Conservation (phyloP, 768 basidiomycete genomes). For the Termitomyces sp. region DNA sequence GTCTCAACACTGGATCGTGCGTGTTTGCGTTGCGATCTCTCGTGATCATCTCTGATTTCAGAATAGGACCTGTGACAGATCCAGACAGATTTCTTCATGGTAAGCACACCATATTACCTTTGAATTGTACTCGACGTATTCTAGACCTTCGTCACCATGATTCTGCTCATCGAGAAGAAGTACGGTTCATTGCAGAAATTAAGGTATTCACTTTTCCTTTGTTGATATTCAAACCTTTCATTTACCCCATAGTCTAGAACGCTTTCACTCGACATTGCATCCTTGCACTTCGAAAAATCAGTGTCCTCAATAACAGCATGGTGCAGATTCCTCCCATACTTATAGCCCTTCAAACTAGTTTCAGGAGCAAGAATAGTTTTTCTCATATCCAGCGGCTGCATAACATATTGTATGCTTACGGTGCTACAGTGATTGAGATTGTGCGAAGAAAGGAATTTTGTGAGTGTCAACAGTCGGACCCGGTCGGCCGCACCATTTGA, state of each 20-base stretch:
- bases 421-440: conserved; percentile 85
- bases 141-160: conserved; percentile 65
- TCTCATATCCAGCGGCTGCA: conserved; percentile 88
- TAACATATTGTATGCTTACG: conserved; percentile 88
- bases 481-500: background rate
- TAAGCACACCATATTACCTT: conserved; percentile 15
- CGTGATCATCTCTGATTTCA: background rate
- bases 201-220: conserved; percentile 35
- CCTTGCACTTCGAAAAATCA: conserved; percentile 65
- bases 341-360: conserved; percentile 59
- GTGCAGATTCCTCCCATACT: conserved; percentile 66
- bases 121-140: background rate
- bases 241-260: conserved; percentile 45
- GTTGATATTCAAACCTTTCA: conserved; percentile 5
- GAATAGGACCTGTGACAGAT: conserved; percentile 39
- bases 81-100: conserved; percentile 49
- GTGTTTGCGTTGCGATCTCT: background rate
- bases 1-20: conserved; percentile 48
- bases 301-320: conserved; percentile 75
- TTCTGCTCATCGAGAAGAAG: conserved; percentile 51
- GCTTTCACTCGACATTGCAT: conserved; percentile 65
- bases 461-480: conserved; percentile 29
- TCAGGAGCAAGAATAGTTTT: conserved; percentile 77
- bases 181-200: conserved; percentile 47
- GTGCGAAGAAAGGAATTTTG: conserved; percentile 89